Conservation (phyloP, 176 grass and related monocot species). For the Calamus simplicifolius region DNA sequence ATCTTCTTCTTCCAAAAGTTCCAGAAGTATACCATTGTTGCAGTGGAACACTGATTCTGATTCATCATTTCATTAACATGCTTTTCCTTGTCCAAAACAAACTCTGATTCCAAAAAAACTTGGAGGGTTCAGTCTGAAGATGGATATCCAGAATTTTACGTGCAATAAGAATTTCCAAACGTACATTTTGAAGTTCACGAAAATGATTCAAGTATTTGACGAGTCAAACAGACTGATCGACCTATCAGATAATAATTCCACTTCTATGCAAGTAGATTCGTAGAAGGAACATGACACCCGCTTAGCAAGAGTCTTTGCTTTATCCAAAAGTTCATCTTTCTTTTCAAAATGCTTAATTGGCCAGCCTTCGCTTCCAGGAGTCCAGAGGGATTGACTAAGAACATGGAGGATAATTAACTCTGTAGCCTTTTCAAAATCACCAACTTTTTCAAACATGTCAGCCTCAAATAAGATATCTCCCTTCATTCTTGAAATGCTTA, state of each 20-base stretch:
- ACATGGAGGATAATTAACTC: conserved; percentile 39
- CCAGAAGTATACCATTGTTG: conserved; percentile 46
- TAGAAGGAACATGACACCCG: conserved; percentile 32
- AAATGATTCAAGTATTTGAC: conserved; percentile 27
- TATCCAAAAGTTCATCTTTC: conserved; percentile 35
- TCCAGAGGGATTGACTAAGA: conserved; percentile 49
- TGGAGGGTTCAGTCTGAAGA: conserved; percentile 12
- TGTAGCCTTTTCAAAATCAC: conserved; percentile 36
- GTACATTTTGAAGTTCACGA: conserved; percentile 26
- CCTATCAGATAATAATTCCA: conserved; percentile 35
- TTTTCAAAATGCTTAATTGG: conserved; percentile 40
- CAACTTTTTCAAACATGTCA: conserved; percentile 48
- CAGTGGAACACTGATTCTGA: conserved; percentile 21
- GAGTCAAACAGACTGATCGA: conserved; percentile 26
- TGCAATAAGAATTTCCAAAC: conserved; percentile 30
- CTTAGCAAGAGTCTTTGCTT: conserved; percentile 40
- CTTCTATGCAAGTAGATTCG: conserved; percentile 34
- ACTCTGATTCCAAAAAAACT: conserved; percentile 25
- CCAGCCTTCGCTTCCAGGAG: conserved; percentile 44
- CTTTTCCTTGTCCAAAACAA: conserved; percentile 10
- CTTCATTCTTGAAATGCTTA: conserved; percentile 41
- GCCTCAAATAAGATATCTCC: conserved; percentile 56
- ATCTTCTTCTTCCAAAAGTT: conserved; percentile 37
- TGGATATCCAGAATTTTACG: conserved; percentile 61
- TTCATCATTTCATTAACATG: conserved; percentile 24